These are phyloP conservation scores for Acorus calamus DNA, from an alignment of 106 monocot genomes.

Conservation along the genomic window DNA sequence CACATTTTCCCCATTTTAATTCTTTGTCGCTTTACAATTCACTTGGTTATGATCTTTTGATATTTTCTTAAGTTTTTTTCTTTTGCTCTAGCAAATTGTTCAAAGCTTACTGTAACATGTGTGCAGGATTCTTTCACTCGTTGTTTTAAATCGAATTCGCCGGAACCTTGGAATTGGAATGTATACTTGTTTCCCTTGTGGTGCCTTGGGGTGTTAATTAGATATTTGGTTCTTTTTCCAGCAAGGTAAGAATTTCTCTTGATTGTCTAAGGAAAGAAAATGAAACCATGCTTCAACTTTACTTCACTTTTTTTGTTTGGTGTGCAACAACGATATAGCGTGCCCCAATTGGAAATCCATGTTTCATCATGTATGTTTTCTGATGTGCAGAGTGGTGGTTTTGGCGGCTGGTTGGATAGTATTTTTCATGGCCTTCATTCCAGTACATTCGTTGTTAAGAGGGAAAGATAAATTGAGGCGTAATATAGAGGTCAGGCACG, in stretches of 20 bases:
- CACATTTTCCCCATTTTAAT: too few species aligned
- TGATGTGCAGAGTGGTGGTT: constrained; percentile 35
- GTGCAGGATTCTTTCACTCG: constrained; percentile 84
- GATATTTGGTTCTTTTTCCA: constrained; percentile 91
- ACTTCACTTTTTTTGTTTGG: too few species aligned
- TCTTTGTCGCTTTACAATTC: too few species aligned
- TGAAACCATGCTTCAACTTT: too few species aligned
- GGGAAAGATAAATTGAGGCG: constrained; percentile 47
- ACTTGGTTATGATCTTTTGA: not conserved
- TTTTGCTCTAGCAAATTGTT: not conserved
- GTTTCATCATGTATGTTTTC: too few species aligned
- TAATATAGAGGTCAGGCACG: constrained; percentile 41
- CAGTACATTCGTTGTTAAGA: constrained; percentile 64
- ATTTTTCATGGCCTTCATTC: constrained; percentile 73
- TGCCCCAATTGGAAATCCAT: too few species aligned
- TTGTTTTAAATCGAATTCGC: constrained; percentile 92
- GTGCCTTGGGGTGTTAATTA: constrained; percentile 80
- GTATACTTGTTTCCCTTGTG: constrained; percentile 89
- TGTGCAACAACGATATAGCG: too few species aligned
- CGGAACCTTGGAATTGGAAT: constrained; percentile 98
- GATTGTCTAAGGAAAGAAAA: too few species aligned
- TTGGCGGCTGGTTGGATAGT: constrained; percentile 71
- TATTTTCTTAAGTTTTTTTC: not conserved
- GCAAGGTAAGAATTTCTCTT: constrained; percentile 27
- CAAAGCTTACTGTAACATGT: not conserved